Conservation (phyloP, 2,329 filamentous ascomycete species). For the Pseudopithomyces maydicus region DNA sequence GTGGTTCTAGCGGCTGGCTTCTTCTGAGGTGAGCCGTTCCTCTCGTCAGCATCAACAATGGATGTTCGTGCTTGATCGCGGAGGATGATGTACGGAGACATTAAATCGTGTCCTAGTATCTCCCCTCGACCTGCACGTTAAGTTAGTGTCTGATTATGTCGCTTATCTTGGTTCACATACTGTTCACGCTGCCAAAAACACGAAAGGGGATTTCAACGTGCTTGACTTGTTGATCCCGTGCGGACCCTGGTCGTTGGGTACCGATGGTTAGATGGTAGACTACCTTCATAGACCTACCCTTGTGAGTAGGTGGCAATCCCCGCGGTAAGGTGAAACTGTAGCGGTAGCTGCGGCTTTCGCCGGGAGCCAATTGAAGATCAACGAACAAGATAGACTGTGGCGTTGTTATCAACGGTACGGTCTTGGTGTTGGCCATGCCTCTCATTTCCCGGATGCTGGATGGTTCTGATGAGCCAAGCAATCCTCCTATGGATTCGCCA, state of each 20-base stretch:
- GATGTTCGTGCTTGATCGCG: conserved; percentile 73
- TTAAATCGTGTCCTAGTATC: conserved; percentile 89
- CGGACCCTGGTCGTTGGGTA: conserved; percentile 81
- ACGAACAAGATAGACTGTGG: conserved; percentile 96
- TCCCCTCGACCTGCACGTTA: conserved; percentile 70
- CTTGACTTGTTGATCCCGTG: conserved; percentile 77
- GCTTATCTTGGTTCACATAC: conserved; percentile 36
- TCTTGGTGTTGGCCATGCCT: conserved; percentile 80
- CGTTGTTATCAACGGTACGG: conserved; percentile 89
- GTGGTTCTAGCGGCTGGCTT: conserved; percentile 22
- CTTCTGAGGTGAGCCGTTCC: conserved; percentile 22
- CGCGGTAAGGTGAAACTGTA: conserved; percentile 86
- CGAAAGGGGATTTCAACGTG: conserved; percentile 94
- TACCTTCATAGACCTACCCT: conserved; percentile 92
- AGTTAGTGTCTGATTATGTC: background rate
- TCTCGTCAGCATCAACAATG: conserved; percentile 34
- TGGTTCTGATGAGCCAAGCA: conserved; percentile 84
- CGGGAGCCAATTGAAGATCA: conserved; percentile 82
- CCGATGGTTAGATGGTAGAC: conserved; percentile 89
- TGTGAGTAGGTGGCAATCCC: conserved; percentile 88
- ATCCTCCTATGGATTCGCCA: conserved; percentile 83
- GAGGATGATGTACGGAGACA: conserved; percentile 89
- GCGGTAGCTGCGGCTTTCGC: conserved; percentile 84
- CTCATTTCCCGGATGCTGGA: conserved; percentile 97
- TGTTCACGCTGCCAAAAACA: conserved; percentile 90